These are phyloP conservation scores for Akanthomyces dipterigenus DNA, from an alignment of 2,329 filamentous ascomycete species.

Conservation along the genomic window DNA sequence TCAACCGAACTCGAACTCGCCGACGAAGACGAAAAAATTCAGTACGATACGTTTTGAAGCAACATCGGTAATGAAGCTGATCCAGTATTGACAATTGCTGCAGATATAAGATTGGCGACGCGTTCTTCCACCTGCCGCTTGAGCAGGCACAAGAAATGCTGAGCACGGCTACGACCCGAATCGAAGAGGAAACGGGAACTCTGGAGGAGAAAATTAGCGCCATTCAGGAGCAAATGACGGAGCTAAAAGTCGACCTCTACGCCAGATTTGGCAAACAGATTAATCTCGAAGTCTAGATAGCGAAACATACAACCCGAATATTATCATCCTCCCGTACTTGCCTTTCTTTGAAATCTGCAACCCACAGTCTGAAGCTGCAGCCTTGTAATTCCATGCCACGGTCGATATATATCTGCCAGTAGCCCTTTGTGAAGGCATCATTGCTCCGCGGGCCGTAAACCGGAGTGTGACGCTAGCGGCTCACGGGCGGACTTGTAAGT, in stretches of 20 bases:
- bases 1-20: conserved; percentile 86
- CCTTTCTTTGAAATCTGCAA: neutral
- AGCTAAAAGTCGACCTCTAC: conserved; percentile 87
- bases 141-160: conserved; percentile 84
- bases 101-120: conserved; percentile 95
- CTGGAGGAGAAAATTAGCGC: conserved; percentile 71
- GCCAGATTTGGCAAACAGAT: conserved; percentile 94
- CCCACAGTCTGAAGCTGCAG: neutral
- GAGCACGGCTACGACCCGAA: conserved; percentile 58
- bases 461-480: neutral
- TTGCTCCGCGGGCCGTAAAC: neutral
- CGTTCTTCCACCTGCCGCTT: conserved; percentile 82
- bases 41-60: conserved; percentile 49
- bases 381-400: neutral
- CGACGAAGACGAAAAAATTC: conserved; percentile 89
- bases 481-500: neutral
- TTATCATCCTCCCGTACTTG: neutral
- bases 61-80: neutral
- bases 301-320: conserved; percentile 1
- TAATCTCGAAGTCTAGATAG: conserved; percentile 62
- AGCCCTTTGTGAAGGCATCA: neutral
- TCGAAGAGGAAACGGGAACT: conserved; percentile 68
- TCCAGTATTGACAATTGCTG: neutral
- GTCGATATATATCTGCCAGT: neutral
- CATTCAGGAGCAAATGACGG: conserved; percentile 78